Conservation (phyloP, 2,329 filamentous ascomycete genomes). For the Colletotrichum trifolii region DNA sequence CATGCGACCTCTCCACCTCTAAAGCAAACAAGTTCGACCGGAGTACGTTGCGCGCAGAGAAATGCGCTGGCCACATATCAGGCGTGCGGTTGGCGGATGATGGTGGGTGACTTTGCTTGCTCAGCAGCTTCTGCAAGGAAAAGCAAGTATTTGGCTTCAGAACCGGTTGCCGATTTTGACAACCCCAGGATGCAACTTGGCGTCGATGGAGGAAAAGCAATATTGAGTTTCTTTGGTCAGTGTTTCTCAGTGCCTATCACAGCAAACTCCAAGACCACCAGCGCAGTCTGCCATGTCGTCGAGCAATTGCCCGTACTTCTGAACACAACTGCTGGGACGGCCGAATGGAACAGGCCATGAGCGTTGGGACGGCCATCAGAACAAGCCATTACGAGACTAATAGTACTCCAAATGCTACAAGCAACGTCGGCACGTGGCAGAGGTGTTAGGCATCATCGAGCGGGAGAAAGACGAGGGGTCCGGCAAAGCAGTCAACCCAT, state of each 20-base stretch:
- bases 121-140: slow-evolving; percentile 6
- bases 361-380: slow-evolving; percentile 12
- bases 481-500: slow-evolving; percentile 7
- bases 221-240: too few species aligned
- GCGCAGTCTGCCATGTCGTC: too few species aligned
- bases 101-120: not conserved
- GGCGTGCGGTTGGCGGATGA: slow-evolving; percentile 3
- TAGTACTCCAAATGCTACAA: too few species aligned
- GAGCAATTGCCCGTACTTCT: too few species aligned
- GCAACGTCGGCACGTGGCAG: not conserved
- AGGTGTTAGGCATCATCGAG: slow-evolving; percentile 4
- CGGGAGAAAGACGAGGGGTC: slow-evolving; percentile 2
- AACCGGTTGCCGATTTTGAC: too few species aligned
- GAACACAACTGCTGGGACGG: not conserved
- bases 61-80: not conserved
- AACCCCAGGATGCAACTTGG: too few species aligned
- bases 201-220: too few species aligned
- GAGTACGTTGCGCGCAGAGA: too few species aligned
- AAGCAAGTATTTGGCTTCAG: not conserved
- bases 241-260: too few species aligned
- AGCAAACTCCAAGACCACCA: too few species aligned
- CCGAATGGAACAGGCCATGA: not conserved
- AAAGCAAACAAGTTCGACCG: slow-evolving; percentile 23
- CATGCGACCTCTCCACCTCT: not conserved
- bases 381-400: not conserved